Percentiles rank a stretch among this genome's conserved stretches.
Conservation (phyloP, 371 early-diverging fungal species). For the Apophysomyces elegans region DNA sequence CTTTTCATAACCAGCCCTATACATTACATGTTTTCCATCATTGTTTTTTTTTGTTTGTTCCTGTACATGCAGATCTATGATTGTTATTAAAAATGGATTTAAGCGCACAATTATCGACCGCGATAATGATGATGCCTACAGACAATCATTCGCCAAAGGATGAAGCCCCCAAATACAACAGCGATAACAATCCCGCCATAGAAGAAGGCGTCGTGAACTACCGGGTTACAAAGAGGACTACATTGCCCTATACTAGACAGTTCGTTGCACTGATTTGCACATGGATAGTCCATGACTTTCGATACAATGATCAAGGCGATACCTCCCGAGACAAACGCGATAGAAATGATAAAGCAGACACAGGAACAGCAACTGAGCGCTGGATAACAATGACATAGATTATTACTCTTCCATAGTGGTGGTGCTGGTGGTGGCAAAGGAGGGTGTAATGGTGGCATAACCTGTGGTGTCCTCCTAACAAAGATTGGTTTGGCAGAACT, state of each 20-base stretch:
- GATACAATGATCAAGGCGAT: constrained; percentile 30
- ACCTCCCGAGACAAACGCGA: constrained; percentile 23
- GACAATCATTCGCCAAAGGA: constrained; percentile 28
- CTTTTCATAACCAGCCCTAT: neutral
- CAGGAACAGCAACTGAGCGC: constrained; percentile 23
- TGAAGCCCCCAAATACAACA: constrained; percentile 18
- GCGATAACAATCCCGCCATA: constrained; percentile 41
- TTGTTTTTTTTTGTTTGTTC: neutral
- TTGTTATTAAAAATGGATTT: too few species aligned
- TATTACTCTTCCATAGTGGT: too few species aligned
- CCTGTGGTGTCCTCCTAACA: too few species aligned
- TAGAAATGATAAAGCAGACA: constrained; percentile 25
- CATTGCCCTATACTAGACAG: neutral
- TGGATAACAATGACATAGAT: too few species aligned
- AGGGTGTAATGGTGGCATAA: too few species aligned
- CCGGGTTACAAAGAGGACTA: constrained; percentile 19
- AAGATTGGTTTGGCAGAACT: too few species aligned
- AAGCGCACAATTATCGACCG: neutral
- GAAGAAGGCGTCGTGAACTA: constrained; percentile 29
- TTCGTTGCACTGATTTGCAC: constrained; percentile 20
- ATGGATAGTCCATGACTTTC: constrained; percentile 18
- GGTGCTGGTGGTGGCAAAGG: too few species aligned
- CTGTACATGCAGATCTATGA: neutral
- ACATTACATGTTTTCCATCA: neutral
- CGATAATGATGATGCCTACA: neutral